Evolutionary conservation across 1,284 basidiomycete genomes (phyloP).

Genomic region (Ganoderma leucocontextum): DNA sequence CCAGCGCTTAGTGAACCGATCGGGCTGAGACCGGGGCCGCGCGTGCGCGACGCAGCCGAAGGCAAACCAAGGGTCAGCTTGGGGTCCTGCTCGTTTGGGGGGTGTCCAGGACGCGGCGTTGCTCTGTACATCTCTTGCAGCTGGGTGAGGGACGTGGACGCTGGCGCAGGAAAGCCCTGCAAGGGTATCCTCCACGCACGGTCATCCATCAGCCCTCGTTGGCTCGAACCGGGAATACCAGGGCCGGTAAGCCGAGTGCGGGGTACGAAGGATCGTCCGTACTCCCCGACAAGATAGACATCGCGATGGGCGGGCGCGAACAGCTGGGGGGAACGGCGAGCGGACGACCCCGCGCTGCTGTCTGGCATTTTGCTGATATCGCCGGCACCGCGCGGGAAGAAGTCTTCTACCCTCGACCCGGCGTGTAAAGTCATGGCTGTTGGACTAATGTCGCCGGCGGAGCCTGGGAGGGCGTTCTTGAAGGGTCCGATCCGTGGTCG

Average conservation of each 20-base stretch:
- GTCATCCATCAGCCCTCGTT: constrained; percentile 28
- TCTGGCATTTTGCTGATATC: constrained; percentile 22
- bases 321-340: constrained; percentile 27
- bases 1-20: constrained; percentile 13
- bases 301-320: constrained; percentile 30
- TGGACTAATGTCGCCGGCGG: constrained; percentile 29
- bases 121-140: constrained; percentile 26
- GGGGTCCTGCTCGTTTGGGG: constrained; percentile 26
- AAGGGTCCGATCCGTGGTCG: constrained; percentile 70
- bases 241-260: constrained; percentile 59
- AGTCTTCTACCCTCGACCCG: constrained; percentile 23
- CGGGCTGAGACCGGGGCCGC: too few relatives aligned
- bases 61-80: constrained; percentile 27
- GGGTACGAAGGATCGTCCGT: constrained; percentile 30
- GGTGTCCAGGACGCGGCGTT: constrained; percentile 29
- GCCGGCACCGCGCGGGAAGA: constrained; percentile 25
- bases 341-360: constrained; percentile 30
- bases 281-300: constrained; percentile 31
- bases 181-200: constrained; percentile 22
- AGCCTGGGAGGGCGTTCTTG: constrained; percentile 49
- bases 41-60: constrained; percentile 21
- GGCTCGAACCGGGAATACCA: constrained; percentile 61
- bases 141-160: constrained; percentile 38
- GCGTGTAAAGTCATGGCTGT: constrained; percentile 20
- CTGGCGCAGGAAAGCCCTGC: constrained; percentile 29